A percentile compares a stretch with the other conserved stretches of the same genome.
Evolutionary conservation across 331 rosid species (phyloP).

Genomic region (Dryas integrifolia): DNA sequence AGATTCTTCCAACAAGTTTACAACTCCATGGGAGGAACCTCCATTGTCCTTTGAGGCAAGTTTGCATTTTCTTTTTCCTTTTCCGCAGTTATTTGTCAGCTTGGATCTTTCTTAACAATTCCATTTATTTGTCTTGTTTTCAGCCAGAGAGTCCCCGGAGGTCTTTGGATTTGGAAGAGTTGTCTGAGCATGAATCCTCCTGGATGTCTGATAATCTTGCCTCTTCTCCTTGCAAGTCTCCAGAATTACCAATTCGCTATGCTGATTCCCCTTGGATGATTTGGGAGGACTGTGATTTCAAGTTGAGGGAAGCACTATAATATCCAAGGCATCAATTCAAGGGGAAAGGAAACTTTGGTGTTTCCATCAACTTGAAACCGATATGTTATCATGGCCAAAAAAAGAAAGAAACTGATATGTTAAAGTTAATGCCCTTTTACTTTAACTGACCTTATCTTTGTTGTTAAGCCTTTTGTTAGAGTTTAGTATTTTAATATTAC

Average conservation of each 20-base stretch:
- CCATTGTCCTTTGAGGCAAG: constrained; percentile 7
- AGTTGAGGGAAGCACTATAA: not conserved
- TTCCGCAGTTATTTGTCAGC: not conserved
- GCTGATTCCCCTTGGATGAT: not conserved
- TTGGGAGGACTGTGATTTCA: constrained; percentile 15
- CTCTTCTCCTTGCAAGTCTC: constrained; percentile 8
- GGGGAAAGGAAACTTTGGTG: no score
- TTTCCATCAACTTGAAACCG: no score
- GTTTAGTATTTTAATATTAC: no score
- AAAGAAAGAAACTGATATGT: no score
- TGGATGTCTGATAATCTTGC: not conserved
- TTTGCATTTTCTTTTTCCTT: not conserved
- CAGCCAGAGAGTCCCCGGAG: not conserved
- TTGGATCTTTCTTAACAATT: not conserved
- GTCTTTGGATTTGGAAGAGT: constrained; percentile 12
- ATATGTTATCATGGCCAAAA: no score
- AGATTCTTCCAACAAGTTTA: constrained; percentile 1
- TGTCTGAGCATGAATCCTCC: not conserved
- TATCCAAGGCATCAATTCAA: not conserved
- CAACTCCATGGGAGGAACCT: constrained; percentile 6
- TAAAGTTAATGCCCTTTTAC: no score
- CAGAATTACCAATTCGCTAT: not conserved
- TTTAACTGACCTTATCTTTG: no score
- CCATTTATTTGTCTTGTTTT: not conserved
- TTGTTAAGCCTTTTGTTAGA: no score